Conservation (phyloP, 768 basidiomycete genomes). For the Lentinus tigrinus region DNA sequence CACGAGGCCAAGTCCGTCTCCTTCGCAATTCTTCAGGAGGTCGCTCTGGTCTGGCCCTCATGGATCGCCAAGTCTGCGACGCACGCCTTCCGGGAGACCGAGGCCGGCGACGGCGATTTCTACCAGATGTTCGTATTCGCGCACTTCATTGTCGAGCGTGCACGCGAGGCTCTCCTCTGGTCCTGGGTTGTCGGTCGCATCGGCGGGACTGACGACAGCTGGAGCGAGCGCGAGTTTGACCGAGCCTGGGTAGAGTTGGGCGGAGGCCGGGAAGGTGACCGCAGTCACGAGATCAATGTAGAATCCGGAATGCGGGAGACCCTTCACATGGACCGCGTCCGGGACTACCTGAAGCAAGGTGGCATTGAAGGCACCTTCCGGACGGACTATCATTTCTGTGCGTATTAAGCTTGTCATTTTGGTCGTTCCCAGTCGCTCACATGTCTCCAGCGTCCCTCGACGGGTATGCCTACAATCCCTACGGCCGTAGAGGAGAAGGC, state of each 20-base stretch:
- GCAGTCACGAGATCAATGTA: constrained; percentile 12
- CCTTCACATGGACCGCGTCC: constrained; percentile 18
- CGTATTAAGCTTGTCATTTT: neutral
- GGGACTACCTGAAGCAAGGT: constrained; percentile 14
- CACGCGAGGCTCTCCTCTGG: constrained; percentile 38
- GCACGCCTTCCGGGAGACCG: constrained; percentile 34
- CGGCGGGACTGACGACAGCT: constrained; percentile 26
- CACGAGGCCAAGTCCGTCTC: constrained; percentile 40
- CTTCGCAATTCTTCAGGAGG: constrained; percentile 34
- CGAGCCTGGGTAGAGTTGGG: constrained; percentile 33
- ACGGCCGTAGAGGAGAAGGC: constrained; percentile 4
- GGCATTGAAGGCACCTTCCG: constrained; percentile 10
- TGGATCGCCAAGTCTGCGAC: constrained; percentile 31
- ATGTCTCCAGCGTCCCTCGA: constrained; percentile 27
- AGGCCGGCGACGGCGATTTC: constrained; percentile 30
- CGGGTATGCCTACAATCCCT: constrained; percentile 33
- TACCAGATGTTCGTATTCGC: constrained; percentile 33
- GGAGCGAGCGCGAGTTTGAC: constrained; percentile 14
- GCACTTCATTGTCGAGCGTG: constrained; percentile 35
- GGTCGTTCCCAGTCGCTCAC: neutral
- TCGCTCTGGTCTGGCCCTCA: constrained; percentile 29
- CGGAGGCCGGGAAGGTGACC: constrained; percentile 18
- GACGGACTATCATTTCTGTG: constrained; percentile 24
- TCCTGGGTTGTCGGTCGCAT: constrained; percentile 36
- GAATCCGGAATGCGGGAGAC: constrained; percentile 18